Conservation (phyloP, 768 basidiomycete genomes). For the Phallus indusiatus region DNA sequence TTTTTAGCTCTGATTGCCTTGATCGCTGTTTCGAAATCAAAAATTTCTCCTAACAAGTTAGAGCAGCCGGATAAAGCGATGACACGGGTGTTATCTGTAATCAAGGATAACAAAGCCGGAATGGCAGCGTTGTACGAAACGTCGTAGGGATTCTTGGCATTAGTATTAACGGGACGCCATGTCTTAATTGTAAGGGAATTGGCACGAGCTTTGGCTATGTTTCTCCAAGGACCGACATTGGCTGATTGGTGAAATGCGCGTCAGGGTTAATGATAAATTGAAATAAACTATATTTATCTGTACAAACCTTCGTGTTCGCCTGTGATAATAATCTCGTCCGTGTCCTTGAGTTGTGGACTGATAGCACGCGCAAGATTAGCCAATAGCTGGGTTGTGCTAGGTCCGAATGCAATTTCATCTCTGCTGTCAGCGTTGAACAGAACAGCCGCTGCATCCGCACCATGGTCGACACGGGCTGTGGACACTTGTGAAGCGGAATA, state of each 20-base stretch:
- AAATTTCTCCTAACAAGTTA: slow-evolving; percentile 61
- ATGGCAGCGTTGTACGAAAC: slow-evolving; percentile 38
- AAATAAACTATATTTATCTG: neutral
- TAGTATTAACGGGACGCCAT: slow-evolving; percentile 45
- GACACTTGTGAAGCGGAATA: slow-evolving; percentile 49
- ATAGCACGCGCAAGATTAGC: slow-evolving; percentile 61
- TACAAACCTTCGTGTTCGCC: slow-evolving; percentile 67
- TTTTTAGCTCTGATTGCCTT: slow-evolving; percentile 43
- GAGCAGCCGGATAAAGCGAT: slow-evolving; percentile 69
- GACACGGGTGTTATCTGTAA: slow-evolving; percentile 57
- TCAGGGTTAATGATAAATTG: neutral
- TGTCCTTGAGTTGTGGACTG: slow-evolving; percentile 41
- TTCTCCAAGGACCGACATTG: slow-evolving; percentile 71
- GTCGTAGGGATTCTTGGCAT: slow-evolving; percentile 56
- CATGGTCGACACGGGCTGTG: slow-evolving; percentile 43
- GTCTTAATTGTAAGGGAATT: slow-evolving; percentile 36
- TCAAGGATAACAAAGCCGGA: slow-evolving; percentile 46
- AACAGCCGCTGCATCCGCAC: slow-evolving; percentile 40
- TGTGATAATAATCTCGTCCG: slow-evolving; percentile 72
- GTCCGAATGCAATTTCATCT: slow-evolving; percentile 57
- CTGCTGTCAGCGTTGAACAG: slow-evolving; percentile 56
- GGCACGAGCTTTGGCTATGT: slow-evolving; percentile 49
- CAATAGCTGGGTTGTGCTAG: slow-evolving; percentile 57
- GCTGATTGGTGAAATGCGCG: slow-evolving; percentile 30
- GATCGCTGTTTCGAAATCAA: slow-evolving; percentile 50